Conservation (phyloP, 176 grass and related monocot genomes). For the Hsuehochloa calcarea region DNA sequence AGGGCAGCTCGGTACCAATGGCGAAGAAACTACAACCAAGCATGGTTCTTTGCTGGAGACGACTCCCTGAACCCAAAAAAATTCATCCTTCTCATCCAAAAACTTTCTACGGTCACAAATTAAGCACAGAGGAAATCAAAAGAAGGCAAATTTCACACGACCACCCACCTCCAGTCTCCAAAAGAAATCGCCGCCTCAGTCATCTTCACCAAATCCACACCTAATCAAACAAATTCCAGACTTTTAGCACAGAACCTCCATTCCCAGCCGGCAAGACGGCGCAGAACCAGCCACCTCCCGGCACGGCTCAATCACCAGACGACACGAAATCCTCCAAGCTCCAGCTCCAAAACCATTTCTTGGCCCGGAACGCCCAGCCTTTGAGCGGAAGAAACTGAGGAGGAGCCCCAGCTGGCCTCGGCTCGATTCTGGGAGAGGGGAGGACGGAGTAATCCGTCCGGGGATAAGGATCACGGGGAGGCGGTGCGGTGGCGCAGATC, state of each 20-base stretch:
- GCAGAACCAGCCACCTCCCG: background rate
- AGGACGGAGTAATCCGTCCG: background rate
- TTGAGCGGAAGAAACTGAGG: background rate
- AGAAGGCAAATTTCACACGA: background rate
- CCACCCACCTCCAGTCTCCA: background rate
- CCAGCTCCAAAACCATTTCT: conserved; percentile 19
- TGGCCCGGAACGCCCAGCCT: background rate
- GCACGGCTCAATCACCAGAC: background rate
- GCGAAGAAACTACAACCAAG: background rate
- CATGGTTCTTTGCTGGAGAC: background rate
- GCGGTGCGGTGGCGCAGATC: conserved; percentile 34
- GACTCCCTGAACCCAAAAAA: background rate
- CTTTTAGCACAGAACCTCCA: background rate
- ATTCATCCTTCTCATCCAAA: background rate
- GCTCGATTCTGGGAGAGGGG: background rate
- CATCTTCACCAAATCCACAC: conserved; percentile 14
- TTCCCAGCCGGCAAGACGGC: background rate
- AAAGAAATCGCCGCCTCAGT: background rate
- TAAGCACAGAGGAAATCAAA: conserved; percentile 2
- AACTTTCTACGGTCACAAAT: conserved; percentile 10
- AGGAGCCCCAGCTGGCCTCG: background rate
- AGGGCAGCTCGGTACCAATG: background rate
- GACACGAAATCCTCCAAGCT: background rate
- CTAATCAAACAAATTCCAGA: background rate
- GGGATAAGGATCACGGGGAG: conserved; percentile 9